Evolutionary conservation across 495 filamentous ascomycete genomes (phyloP).

Genomic region (Apiosordaria backusii): DNA sequence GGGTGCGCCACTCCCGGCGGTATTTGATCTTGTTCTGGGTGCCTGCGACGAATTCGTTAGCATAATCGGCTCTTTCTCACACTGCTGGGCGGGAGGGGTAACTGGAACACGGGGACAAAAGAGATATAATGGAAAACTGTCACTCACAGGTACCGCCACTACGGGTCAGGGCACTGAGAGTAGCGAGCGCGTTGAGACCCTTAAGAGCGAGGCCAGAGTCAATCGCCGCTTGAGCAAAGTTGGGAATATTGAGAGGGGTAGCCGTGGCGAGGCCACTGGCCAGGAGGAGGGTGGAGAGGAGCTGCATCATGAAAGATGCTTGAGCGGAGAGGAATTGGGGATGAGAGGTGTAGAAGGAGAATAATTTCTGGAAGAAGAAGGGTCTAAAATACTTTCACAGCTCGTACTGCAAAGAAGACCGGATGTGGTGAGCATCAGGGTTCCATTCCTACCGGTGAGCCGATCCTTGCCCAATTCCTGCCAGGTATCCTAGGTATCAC

Average conservation of each 20-base stretch:
- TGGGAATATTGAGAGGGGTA: slow-evolving; percentile 6
- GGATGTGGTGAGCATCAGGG: not conserved
- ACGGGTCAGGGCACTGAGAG: slow-evolving; percentile 16
- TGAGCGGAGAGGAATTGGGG: not conserved
- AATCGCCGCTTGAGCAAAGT: slow-evolving; percentile 23
- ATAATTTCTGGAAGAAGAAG: not conserved
- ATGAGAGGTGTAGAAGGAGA: not conserved
- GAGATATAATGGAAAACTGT: too few relatives aligned
- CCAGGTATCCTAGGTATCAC: not conserved
- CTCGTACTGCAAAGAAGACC: not conserved
- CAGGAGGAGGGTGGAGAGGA: not conserved
- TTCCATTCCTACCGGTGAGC: not conserved
- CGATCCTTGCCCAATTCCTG: not conserved
- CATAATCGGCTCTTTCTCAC: too few relatives aligned
- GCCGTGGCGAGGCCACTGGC: not conserved
- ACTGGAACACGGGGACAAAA: too few relatives aligned
- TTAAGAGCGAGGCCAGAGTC: slow-evolving; percentile 27
- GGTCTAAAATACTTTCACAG: not conserved
- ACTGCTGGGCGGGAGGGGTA: too few relatives aligned
- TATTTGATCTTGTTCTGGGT: slow-evolving; percentile 26
- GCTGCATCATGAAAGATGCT: not conserved
- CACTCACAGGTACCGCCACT: slow-evolving; percentile 17
- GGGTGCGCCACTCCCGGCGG: slow-evolving; percentile 34
- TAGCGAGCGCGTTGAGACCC: slow-evolving; percentile 23
- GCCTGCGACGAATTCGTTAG: too few relatives aligned